Evolutionary conservation across 2,329 filamentous ascomycete genomes (phyloP), one percentile per base, ranked within the genome.

Genomic region (Xylariaceae sp.): DNA sequence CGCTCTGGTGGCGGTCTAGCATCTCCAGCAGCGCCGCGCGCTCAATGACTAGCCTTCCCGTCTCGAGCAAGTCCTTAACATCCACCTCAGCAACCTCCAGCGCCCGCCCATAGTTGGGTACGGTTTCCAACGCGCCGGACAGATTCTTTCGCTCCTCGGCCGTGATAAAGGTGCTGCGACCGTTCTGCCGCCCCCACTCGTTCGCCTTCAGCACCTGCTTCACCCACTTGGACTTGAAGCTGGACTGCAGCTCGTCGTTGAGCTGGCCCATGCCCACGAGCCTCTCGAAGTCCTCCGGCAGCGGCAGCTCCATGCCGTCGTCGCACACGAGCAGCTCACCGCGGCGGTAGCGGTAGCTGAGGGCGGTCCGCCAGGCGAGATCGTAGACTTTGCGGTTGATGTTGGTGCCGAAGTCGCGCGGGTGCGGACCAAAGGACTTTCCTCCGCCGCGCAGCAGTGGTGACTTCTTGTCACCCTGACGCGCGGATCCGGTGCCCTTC

Each of bases 381-480:
- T 97, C 90, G 70, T 98, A 98, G 36, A 95, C 80, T 71, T 97
- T 97, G 61, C 78, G 77, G 55, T 85, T 89, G 41, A 98, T 73
- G 13, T 78, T 77, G 17, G 90, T 94, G 45, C 80, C 79, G 61
- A 98, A 98, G 68, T 97, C 89, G 62, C 93, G 79, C 19, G 90
- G 90, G 55, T 90, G 83, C 19, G 93, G 93, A n/a, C 93, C 93
- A 59, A 89, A 88, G 1, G 82, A 73, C 55, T 94, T 91, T 66
- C 89, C 91, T 65, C 93, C 93, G 50, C 93, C 93, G 48, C 76
- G 76, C 32, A 89, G 68, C 64, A 94, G 78, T 3, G 93, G 93
- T 34, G 82, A 89, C 66, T 95, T 89, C 61, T 77, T 84, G 60
- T 82, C 78, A 48, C 93, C 91, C 3, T 85, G 70, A 63, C 93